Evolutionary conservation across 345 rosid species (phyloP).

Genomic region (Physaria fendleri): DNA sequence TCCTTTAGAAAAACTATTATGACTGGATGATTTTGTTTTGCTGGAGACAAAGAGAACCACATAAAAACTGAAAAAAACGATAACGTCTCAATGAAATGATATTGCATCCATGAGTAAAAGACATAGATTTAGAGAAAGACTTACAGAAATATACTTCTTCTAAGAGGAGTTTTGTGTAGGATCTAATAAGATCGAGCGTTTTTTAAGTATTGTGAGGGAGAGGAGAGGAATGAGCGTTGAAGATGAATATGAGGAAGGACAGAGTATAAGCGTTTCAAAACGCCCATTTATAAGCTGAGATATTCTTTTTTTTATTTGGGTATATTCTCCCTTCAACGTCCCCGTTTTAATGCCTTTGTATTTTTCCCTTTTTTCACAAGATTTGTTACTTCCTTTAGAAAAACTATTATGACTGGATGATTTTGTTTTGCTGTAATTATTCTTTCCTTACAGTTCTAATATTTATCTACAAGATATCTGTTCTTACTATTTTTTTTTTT

Average conservation of each 20-base stretch:
- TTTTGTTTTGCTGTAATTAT: conserved; percentile 22
- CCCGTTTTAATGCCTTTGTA: neutral
- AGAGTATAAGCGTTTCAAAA: conserved; percentile 7
- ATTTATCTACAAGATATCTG: too few relatives aligned
- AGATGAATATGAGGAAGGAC: conserved; percentile 15
- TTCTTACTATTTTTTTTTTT: too few relatives aligned
- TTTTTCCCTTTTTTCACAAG: neutral
- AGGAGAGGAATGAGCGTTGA: conserved; percentile 8
- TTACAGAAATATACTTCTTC: conserved; percentile 9
- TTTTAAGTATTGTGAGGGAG: conserved; percentile 4
- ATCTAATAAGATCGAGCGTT: neutral
- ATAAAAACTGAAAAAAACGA: neutral
- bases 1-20: neutral
- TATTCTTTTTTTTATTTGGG: conserved; percentile 22
- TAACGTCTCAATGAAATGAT: neutral
- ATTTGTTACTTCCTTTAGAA: neutral
- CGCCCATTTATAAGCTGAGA: conserved; percentile 25
- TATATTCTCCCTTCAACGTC: conserved; percentile 16
- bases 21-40: conserved; percentile 9
- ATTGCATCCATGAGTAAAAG: neutral
- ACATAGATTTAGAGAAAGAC: neutral
- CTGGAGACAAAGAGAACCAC: conserved; percentile 17
- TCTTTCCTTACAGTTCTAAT: too few relatives aligned
- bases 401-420: neutral
- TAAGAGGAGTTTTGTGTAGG: neutral